Percentiles rank a stretch among this genome's conserved stretches.
Conservation (phyloP, 2,329 filamentous ascomycete genomes). For the Colletotrichum paranaense region DNA sequence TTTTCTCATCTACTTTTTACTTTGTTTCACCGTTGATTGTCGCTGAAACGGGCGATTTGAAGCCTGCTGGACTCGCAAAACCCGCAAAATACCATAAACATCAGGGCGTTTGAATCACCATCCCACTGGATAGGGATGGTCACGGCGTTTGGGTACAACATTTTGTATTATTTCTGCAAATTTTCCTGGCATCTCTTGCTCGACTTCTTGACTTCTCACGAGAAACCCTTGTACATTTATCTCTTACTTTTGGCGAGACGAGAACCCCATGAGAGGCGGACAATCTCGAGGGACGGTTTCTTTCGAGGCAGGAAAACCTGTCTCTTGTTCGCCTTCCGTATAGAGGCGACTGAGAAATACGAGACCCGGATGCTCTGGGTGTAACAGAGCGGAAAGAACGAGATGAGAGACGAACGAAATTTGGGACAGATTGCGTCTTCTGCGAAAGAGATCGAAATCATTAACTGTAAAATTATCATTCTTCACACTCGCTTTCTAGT, state of each 20-base stretch:
- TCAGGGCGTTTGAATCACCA: conserved; percentile 5
- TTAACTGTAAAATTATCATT: conserved; percentile 44
- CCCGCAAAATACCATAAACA: conserved; percentile 34
- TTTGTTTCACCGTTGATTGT: neutral
- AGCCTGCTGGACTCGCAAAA: conserved; percentile 4
- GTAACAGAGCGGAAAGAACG: neutral
- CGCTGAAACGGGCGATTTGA: neutral
- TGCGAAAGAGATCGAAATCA: conserved; percentile 21
- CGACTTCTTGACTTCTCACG: conserved; percentile 22
- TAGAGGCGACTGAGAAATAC: neutral
- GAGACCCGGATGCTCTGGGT: neutral
- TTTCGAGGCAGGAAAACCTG: neutral
- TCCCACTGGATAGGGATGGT: neutral
- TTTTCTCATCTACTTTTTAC: neutral
- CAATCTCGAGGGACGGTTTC: neutral
- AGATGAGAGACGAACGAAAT: neutral
- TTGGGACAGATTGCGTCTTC: conserved; percentile 11
- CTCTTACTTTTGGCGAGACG: conserved; percentile 36
- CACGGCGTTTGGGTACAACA: conserved; percentile 12
- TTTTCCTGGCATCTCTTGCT: conserved; percentile 13
- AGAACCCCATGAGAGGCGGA: neutral
- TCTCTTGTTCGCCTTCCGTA: neutral
- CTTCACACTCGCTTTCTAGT: conserved; percentile 41
- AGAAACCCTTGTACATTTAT: conserved; percentile 47
- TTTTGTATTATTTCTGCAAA: conserved; percentile 23